Evolutionary conservation across 495 filamentous ascomycete species (phyloP), one percentile per base, ranked within the genome.

Genomic region (Massariosphaeria phaeospora): DNA sequence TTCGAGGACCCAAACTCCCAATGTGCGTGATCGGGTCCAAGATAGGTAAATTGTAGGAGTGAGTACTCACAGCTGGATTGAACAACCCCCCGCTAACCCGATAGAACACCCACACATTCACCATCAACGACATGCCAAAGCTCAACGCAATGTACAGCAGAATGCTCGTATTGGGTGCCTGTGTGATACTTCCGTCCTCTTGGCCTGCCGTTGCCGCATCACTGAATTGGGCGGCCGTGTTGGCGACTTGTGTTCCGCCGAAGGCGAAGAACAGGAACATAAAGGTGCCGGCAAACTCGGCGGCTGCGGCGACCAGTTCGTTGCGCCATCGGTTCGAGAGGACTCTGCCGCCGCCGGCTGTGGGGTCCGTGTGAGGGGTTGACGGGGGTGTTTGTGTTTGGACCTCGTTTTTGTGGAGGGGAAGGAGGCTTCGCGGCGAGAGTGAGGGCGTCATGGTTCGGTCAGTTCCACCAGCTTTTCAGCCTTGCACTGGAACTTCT

Each of bases 41-140:
- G n/a, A n/a, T n/a, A n/a, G n/a, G n/a, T n/a, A n/a, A n/a, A n/a
- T n/a, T n/a, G n/a, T n/a, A 40, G 6, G 23, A 20, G 39, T 6
- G 23, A 29, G 24, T 7, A 40, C 62, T 46, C 48, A 65, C 62
- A 51, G 58, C 62, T 3, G 62, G 62, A 52, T 65, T 65, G 30
- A 66, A 70, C 42, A 72, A 31, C 21, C 69, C 69, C 11, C 69
- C 69, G 15, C 38, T 51, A 7, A 72, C 64, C 7, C 69, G 50
- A 30, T 65, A 70, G 47, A 69, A 70, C 7, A 69, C 62, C 67
- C 68, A 72, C 10, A 66, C 69, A 50, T 70, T 72, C 6, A 72
- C 69, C 55, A 64, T 62, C 40, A 72, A 48, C 7, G 47, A 57
- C 47, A 72, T 69, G 0, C 69, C 68, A 52, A 70, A 72, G 21